Base-by-base conservation (phyloP, 2,329 filamentous ascomycete species). In the Epichloe sp. region DNA sequence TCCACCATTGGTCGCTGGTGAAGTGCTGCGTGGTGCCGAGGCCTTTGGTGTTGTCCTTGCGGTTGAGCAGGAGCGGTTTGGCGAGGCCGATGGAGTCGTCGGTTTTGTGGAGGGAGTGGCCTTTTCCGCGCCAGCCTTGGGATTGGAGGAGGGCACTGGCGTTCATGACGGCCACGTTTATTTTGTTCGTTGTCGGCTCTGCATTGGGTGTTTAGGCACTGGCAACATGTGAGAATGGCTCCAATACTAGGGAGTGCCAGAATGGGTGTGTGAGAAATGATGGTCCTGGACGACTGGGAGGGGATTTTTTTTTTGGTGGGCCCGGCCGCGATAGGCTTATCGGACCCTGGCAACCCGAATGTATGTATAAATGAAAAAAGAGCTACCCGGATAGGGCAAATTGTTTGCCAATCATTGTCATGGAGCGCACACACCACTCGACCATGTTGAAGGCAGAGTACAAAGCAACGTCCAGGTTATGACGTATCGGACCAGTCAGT, bases 1-100 rank as follows among this genome's bases (percentile, higher is more conserved):
- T 76, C 93, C 93, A 98, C 93, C 93, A 98, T 65, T 95, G 89
- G 63, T 96, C 91, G 59, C 75, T 79, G 21, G 77, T 79, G 55
- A 75, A 75, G 55, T 81, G 77, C 52, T 76, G 73, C 65, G 87
- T 88, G 63, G 86, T 82, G 50, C 91, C 91, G 5, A 97, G 73
- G 23, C 91, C 91, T 49, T 86, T 75, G 31, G 78, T 85, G 66
- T 95, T 86, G 59, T 83, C 77, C 68, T 95, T 95, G 60, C 86
- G 84, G 53, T 85, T 82, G 52, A 95, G 78, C 38, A 95, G 80
- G 31, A 97, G 77, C 5, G 91, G 91, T 59, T 86, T 86, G 26
- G 83, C 81, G 50, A 97, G 82, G 43, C 91, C 91, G 55, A 83
- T 83, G 48, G 76, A 74, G 64, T 85, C 82, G 71, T 79, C 75